These are phyloP conservation scores for Neurospora sp. DNA, from an alignment of 495 filamentous ascomycete genomes.

Conservation along the genomic window DNA sequence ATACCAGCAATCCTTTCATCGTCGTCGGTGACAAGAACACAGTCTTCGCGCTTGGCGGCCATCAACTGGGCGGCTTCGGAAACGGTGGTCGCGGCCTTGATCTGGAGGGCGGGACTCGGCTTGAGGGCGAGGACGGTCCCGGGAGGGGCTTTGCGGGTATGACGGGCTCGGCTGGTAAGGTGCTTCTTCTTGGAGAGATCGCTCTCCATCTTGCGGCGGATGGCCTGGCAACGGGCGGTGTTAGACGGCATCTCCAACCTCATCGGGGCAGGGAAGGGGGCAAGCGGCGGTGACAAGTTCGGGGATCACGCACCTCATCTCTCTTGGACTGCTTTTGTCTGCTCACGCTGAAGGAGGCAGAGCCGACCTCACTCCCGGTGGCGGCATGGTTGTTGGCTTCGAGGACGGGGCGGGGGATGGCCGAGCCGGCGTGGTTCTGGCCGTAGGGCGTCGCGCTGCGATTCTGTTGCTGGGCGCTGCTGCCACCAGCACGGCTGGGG, in stretches of 20 bases:
- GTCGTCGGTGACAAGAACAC: constrained; percentile 96
- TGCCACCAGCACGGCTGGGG: constrained; percentile 45
- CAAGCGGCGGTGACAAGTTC: neutral
- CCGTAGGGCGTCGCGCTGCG: constrained; percentile 61
- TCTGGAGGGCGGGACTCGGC: constrained; percentile 91
- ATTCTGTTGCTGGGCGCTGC: neutral
- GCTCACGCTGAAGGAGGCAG: constrained; percentile 73
- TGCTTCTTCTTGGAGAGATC: constrained; percentile 98
- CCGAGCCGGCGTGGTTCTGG: constrained; percentile 55
- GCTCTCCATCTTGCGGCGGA: constrained; percentile 89
- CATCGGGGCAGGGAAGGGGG: neutral
- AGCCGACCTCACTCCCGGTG: constrained; percentile 51
- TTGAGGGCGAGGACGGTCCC: constrained; percentile 92
- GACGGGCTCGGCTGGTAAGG: constrained; percentile 59
- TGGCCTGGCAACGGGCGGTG: constrained; percentile 52
- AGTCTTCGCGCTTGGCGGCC: constrained; percentile 98
- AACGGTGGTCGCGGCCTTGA: constrained; percentile 90
- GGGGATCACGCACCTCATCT: constrained; percentile 74
- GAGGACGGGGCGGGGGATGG: constrained; percentile 75
- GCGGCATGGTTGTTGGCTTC: constrained; percentile 45
- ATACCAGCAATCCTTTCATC: constrained; percentile 97
- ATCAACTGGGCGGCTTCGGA: constrained; percentile 96
- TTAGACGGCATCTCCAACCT: constrained; percentile 19
- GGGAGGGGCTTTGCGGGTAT: constrained; percentile 85
- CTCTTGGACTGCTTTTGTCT: constrained; percentile 90